Evolutionary conservation across 192 early-diverging fungal species (phyloP).

Genomic region (Backusella psychrophila): DNA sequence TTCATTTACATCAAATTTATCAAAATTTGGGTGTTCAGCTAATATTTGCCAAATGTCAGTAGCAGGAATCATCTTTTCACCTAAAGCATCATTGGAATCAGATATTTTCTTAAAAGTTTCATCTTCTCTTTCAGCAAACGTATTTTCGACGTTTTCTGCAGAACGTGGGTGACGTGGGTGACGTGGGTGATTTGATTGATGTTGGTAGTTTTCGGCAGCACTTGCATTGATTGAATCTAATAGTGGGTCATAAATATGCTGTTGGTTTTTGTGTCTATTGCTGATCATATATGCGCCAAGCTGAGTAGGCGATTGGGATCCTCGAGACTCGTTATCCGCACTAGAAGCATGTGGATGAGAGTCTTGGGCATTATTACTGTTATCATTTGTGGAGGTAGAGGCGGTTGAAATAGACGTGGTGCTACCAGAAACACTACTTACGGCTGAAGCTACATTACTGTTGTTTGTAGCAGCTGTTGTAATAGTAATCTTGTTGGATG

Average conservation of each 20-base stretch:
- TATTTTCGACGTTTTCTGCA: background rate
- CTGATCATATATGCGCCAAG: background rate
- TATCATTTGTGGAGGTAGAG: background rate
- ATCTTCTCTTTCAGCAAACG: constrained; percentile 4
- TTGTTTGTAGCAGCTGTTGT: background rate
- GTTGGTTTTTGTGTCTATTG: background rate
- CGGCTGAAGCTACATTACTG: background rate
- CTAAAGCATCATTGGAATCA: background rate
- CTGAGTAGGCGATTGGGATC: background rate
- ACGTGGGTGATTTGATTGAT: background rate
- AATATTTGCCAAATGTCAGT: constrained; percentile 53
- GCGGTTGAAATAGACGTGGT: background rate
- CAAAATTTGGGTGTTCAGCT: constrained; percentile 54
- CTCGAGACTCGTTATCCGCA: background rate
- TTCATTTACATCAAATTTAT: constrained; percentile 49
- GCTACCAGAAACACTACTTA: background rate
- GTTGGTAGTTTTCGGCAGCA: background rate
- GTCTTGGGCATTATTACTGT: background rate
- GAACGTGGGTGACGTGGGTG: background rate
- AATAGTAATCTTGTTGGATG: background rate
- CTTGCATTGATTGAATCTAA: background rate
- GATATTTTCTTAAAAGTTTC: background rate
- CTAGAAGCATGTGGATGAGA: background rate
- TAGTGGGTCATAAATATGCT: background rate
- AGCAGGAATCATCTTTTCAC: constrained; percentile 34